Evolutionary conservation across 2,329 filamentous ascomycete genomes (phyloP), one percentile per base, ranked within the genome.

Genomic region (Sporothrix pseudoabietina): DNA sequence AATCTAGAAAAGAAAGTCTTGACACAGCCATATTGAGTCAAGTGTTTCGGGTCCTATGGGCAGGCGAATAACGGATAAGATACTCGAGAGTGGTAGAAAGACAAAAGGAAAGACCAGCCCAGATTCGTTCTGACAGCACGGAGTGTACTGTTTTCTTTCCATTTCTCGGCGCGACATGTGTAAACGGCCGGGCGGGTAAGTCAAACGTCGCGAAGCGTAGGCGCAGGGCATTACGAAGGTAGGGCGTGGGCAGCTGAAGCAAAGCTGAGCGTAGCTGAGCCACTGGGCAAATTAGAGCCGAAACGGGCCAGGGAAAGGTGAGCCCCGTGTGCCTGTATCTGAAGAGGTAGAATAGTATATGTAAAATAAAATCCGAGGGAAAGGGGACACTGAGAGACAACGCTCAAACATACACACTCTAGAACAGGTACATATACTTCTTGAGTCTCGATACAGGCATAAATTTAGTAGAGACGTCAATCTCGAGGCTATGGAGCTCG

Each of bases 161-260:
- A 30, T 22, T 22, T 47, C 39, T 47, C 61, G 61, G 61, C 39
- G 61, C 39, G 35, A 47, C 61, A 22, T 66, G 39, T 66, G 39
- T 30, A 26, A 66, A 66, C 61, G 61, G 61, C 61, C 61, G 61
- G 61, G 61, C n/a, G 39, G 39, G 39, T 66, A 66, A 66, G 61
- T 66, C 39, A 66, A 47, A 47, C n/a, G 39, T 47, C 22, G 39
- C 61, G 61, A 30, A 22, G 9, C 19, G 39, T 12, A 47, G 12
- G 39, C 61, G 12, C 19, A 65, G 61, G 61, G 44, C 44, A 49
- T 16, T 4, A 49, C 14, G 12, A 49, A 12, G 2, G 39, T 22
- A 47, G 5, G 5, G 39, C 39, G 12, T 22, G 47, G 39, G 39
- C 61, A 9, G 61, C 61, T 66, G 61, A 47, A 7, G 61, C 39